Evolutionary conservation across 768 basidiomycete species (phyloP), one percentile per base, ranked within the genome.

Genomic region (Mycena metata): DNA sequence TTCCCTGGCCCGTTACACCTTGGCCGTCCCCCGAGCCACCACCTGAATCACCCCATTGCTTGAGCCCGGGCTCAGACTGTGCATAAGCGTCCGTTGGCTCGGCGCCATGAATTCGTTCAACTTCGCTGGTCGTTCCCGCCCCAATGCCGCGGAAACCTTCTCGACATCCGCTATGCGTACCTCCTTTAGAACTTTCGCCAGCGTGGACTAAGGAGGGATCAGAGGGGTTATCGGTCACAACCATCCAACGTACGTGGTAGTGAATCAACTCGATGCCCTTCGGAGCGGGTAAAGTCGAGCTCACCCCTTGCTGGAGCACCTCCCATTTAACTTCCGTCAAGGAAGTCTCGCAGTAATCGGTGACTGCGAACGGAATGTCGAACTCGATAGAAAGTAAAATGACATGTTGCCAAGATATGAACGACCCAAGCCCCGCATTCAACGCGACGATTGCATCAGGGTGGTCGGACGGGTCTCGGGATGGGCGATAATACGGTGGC

Each of bases 391-490:
- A 74, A 52, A 66, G 70, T 16, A 76, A 49, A 49, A 83, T 74
- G 50, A 80, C 82, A 35, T 74, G 71, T 3, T 71, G 59, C 85
- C 85, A 86, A 16, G 77, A 71, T 5, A 60, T 65, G 67, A 83
- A 83, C 36, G 77, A 71, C 36, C 76, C 75, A 24, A 84, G 70
- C 30, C 82, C 83, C 5, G 83, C 83, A 67, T 84, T 82, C 50
- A 77, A 74, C 3, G 77, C 83, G 41, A 86, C 70, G 60, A 86
- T 75, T 19, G 81, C 85, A 69, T 86, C 82, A 0, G 86, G 82
- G 54, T 62, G 60, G 55, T 72, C 55, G 41, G 61, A 26, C 35
- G 21, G 47, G 55, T 58, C n/a, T 51, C 55, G 33, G 46, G 54
- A 54, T 13, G 23, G 24, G 69, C 45, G 41, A 60, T 68, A 63